phyloP scores from a whole-genome alignment of 176 grass and related monocot genomes.

The Zea luxurians region DNA sequence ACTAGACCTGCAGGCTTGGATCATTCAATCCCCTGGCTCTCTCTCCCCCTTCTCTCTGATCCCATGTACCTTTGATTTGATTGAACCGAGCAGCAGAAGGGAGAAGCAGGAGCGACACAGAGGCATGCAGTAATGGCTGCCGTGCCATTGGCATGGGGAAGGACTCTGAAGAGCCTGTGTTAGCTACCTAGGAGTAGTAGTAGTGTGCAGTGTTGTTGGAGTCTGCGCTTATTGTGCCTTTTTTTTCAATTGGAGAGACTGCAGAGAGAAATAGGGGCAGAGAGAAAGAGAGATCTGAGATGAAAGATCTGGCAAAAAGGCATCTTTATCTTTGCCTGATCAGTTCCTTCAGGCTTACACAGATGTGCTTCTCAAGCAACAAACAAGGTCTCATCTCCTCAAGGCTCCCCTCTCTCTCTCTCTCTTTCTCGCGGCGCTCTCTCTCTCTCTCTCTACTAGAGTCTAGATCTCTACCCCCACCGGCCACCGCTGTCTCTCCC shows the following conservation, averaged over 20 bases:
- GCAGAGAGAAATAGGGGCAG: neutral
- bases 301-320: slow-evolving; percentile 54
- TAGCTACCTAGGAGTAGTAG: neutral
- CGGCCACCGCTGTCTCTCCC: neutral
- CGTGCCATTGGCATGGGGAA: slow-evolving; percentile 42
- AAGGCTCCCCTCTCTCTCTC: neutral
- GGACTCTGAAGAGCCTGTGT: neutral
- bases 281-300: slow-evolving; percentile 19
- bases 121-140: slow-evolving; percentile 39
- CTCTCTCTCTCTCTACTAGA: neutral
- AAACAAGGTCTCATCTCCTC: neutral
- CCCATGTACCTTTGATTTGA: slow-evolving; percentile 48
- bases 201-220: slow-evolving; percentile 28
- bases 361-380: slow-evolving; percentile 47
- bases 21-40: neutral
- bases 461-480: neutral
- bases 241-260: slow-evolving; percentile 39
- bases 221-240: slow-evolving; percentile 43
- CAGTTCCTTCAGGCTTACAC: slow-evolving; percentile 57
- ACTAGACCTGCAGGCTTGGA: neutral
- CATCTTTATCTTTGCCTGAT: slow-evolving; percentile 46
- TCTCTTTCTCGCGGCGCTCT: neutral
- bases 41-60: neutral
- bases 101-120: neutral
- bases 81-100: slow-evolving; percentile 29